A percentile compares a stretch with the other conserved stretches of the same genome.
Evolutionary conservation across 306 rosid genomes (phyloP).

Genomic region (Gillenia trifoliata): DNA sequence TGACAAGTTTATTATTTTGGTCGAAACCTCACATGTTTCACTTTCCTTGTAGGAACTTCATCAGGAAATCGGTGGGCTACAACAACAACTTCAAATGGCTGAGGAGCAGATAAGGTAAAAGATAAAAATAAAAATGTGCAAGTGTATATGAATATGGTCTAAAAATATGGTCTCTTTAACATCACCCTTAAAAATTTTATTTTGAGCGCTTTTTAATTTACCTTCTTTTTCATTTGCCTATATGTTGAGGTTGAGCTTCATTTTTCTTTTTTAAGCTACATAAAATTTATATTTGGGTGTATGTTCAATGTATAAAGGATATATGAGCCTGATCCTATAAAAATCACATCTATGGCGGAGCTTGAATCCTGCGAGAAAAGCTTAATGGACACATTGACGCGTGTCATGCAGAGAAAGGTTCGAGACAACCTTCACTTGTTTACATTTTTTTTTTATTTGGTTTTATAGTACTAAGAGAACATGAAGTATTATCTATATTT

Average conservation of each 20-base stretch:
- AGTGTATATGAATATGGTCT: too few relatives aligned
- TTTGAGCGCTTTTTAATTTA: too few relatives aligned
- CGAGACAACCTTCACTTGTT: background rate
- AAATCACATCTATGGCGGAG: slow-evolving; percentile 56
- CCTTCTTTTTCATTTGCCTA: background rate
- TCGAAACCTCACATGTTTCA: background rate
- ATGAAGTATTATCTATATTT: background rate
- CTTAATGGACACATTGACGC: slow-evolving; percentile 52
- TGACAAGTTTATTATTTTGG: background rate
- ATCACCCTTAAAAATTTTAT: too few relatives aligned
- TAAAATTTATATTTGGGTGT: background rate
- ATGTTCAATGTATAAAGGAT: slow-evolving; percentile 24
- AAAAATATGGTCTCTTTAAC: too few relatives aligned
- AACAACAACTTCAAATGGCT: slow-evolving; percentile 72
- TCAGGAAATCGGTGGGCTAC: slow-evolving; percentile 56
- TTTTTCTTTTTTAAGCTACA: background rate
- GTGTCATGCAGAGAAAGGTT: slow-evolving; percentile 81
- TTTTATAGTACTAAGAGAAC: background rate
- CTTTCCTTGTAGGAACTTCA: slow-evolving; percentile 54
- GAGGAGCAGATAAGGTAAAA: slow-evolving; percentile 76
- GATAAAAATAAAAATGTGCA: background rate
- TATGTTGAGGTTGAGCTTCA: background rate
- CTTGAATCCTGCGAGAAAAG: slow-evolving; percentile 61
- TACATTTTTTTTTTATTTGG: background rate
- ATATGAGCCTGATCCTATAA: slow-evolving; percentile 65